Conservation (phyloP, 176 grass and related monocot species). For the Aegilops longissima region DNA sequence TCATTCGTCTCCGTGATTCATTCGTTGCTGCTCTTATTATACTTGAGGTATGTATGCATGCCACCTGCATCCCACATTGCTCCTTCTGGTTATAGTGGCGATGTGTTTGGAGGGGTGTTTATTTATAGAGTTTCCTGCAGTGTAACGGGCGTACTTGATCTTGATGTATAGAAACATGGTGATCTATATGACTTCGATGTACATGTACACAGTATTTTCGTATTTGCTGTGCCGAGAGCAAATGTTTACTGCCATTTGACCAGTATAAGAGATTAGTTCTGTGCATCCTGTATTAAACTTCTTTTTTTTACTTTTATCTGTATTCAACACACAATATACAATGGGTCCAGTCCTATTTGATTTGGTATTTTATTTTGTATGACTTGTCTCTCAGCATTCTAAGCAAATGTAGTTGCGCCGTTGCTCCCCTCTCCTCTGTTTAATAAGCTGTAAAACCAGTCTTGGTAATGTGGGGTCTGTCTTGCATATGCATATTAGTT, state of each 20-base stretch:
- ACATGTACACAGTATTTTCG: not conserved
- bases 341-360: not conserved
- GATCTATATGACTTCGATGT: not conserved
- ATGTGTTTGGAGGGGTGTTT: not conserved
- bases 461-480: not conserved
- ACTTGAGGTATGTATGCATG: constrained; percentile 23
- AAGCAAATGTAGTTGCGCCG: not conserved
- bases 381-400: not conserved
- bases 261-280: not conserved
- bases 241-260: not conserved
- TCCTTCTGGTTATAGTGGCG: not conserved
- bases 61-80: not conserved
- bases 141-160: not conserved
- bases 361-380: not conserved
- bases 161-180: not conserved
- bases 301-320: not conserved
- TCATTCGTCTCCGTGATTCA: not conserved
- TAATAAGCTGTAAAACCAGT: not conserved
- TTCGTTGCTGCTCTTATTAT: not conserved
- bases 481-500: not conserved
- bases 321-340: not conserved
- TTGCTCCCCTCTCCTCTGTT: not conserved
- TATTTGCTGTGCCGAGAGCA: not conserved
- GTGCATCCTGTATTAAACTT: not conserved
- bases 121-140: not conserved